Evolutionary conservation across 73 alveolate species (phyloP), one percentile per base, ranked within the genome.

Genomic region (Chromera velia): DNA sequence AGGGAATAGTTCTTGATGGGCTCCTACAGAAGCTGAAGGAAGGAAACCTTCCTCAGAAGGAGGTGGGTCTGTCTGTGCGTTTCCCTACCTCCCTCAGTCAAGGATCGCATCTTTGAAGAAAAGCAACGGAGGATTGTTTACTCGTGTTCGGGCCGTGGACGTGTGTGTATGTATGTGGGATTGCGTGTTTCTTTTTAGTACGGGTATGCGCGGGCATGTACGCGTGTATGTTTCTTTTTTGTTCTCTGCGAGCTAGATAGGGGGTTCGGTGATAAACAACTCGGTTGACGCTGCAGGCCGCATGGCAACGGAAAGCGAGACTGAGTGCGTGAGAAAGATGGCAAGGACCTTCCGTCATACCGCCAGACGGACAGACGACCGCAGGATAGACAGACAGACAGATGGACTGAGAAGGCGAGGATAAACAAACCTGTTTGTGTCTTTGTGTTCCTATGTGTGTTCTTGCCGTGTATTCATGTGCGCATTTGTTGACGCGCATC

Each of bases 21-120:
- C 88, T 96, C 46, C 79, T 86, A 32, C 83, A 87, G 49, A 94
- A 96, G 86, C 87, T 96, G 63, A 32, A 81, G 40, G 93, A 91
- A n/a, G 97, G 99, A 6, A 96, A 96, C 80, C 82, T 96, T 33
- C 88, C 96, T 22, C 88, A 89, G 71, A 86, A 92, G 65, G 99
- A 93, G 74, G 73, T 92, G 34, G n/a, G n/a, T n/a, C n/a, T n/a
- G n/a, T n/a, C n/a, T n/a, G n/a, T n/a, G n/a, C n/a, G 89, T 82
- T 45, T n/a, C n/a, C n/a, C n/a, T n/a, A n/a, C n/a, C n/a, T n/a
- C n/a, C n/a, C n/a, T n/a, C n/a, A n/a, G n/a, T n/a, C n/a, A n/a
- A n/a, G n/a, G n/a, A n/a, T n/a, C n/a, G n/a, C n/a, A n/a, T n/a
- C n/a, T n/a, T n/a, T n/a, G n/a, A n/a, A n/a, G n/a, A n/a, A n/a